These are phyloP conservation scores for Lactarius deliciosus DNA, from an alignment of 768 basidiomycete species.

Conservation along the genomic window DNA sequence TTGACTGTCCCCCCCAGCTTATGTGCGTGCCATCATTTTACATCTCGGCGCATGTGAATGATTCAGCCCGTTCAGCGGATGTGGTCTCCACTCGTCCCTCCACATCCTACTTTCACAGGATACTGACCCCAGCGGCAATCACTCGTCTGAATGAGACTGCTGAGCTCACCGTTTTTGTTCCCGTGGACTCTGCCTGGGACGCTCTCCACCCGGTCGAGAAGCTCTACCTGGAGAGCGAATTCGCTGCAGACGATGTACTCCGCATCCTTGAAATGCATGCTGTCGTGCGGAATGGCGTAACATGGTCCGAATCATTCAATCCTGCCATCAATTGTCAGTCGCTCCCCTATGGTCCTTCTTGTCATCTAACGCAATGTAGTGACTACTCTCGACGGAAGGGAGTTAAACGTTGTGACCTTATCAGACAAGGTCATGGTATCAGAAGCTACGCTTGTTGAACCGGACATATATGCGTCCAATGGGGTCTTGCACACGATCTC, in stretches of 20 bases:
- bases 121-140: slow-evolving; percentile 62
- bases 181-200: slow-evolving; percentile 83
- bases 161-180: slow-evolving; percentile 86
- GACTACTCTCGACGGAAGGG: slow-evolving; percentile 64
- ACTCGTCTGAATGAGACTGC: slow-evolving; percentile 61
- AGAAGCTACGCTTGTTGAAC: slow-evolving; percentile 59
- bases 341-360: neutral
- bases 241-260: slow-evolving; percentile 74
- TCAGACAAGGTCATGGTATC: slow-evolving; percentile 56
- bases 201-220: slow-evolving; percentile 73
- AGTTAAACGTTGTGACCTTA: slow-evolving; percentile 58
- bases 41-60: slow-evolving; percentile 5
- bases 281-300: slow-evolving; percentile 56
- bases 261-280: slow-evolving; percentile 80
- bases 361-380: slow-evolving; percentile 46
- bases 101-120: slow-evolving; percentile 70
- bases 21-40: slow-evolving; percentile 46
- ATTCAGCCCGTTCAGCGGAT: slow-evolving; percentile 44
- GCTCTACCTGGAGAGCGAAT: slow-evolving; percentile 85
- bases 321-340: slow-evolving; percentile 54
- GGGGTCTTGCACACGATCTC: slow-evolving; percentile 92
- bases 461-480: slow-evolving; percentile 90
- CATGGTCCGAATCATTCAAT: slow-evolving; percentile 64
- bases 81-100: slow-evolving; percentile 58
- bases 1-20: slow-evolving; percentile 73